Conservation (phyloP, 345 rosid genomes). For the Clausena lansium region DNA sequence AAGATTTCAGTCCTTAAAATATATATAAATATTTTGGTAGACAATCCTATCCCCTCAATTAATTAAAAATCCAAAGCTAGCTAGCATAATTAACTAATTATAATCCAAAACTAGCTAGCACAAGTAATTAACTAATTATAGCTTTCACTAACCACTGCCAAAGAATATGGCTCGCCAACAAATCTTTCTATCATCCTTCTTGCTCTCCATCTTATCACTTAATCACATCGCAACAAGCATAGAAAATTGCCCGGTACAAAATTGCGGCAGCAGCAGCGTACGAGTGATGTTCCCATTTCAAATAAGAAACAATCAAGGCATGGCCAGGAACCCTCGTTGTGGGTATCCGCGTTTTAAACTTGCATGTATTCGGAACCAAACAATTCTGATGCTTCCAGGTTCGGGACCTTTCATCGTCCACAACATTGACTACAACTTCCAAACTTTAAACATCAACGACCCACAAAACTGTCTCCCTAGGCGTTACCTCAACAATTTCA, state of each 20-base stretch:
- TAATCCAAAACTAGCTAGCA: neutral
- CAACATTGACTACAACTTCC: neutral
- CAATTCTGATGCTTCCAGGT: neutral
- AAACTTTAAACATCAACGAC: neutral
- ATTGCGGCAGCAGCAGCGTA: neutral
- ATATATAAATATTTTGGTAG: no score
- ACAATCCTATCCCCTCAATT: neutral
- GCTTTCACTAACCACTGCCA: no score
- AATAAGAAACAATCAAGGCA: neutral
- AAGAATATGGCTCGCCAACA: constrained; percentile 2
- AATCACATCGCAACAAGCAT: neutral
- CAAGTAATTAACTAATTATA: neutral
- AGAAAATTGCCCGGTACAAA: neutral
- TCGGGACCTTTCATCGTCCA: neutral
- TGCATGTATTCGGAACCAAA: neutral
- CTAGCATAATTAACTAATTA: neutral
- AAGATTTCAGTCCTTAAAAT: no score
- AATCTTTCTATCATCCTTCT: neutral
- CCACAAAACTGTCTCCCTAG: constrained; percentile 4
- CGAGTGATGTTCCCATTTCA: constrained; percentile 16
- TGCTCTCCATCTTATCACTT: neutral
- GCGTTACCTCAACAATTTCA: constrained; percentile 22
- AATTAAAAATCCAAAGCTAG: neutral
- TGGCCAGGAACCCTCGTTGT: neutral
- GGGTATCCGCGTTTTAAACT: constrained; percentile 7